A percentile compares a stretch with the other conserved stretches of the same genome.
Conservation (phyloP, 768 basidiomycete species). For the Chalciporus sphaerocephalus region DNA sequence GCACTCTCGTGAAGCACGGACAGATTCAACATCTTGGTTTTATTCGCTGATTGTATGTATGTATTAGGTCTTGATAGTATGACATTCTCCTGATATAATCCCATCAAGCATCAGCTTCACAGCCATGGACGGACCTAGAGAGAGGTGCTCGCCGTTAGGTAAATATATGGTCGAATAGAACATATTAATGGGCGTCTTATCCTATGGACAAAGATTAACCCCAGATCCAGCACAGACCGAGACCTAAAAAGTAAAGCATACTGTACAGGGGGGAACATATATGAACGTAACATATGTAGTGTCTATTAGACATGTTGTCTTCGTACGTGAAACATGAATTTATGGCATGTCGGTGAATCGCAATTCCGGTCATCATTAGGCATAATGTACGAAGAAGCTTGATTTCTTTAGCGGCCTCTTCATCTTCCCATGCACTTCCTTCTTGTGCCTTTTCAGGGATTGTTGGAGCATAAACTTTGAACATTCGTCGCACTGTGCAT, state of each 20-base stretch:
- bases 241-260: not conserved
- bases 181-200: constrained; percentile 1
- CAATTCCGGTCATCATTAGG: not conserved
- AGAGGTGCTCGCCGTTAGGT: not conserved
- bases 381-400: not conserved
- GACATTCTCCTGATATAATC: not conserved
- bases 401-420: constrained; percentile 12
- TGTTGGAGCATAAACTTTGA: constrained; percentile 12
- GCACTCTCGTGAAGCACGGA: constrained; percentile 41
- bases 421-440: constrained; percentile 16
- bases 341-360: constrained; percentile 3
- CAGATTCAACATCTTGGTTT: not conserved
- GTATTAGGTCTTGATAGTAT: not conserved
- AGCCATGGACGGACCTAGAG: not conserved
- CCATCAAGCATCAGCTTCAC: not conserved
- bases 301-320: not conserved
- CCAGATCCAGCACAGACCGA: constrained; percentile 1
- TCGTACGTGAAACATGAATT: not conserved
- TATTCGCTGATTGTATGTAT: not conserved
- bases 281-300: not conserved
- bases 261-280: not conserved
- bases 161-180: not conserved
- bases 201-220: not conserved
- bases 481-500: constrained; percentile 8
- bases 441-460: constrained; percentile 17